phyloP scores from a whole-genome alignment of 73 alveolate species.

The Tetrahymena malaccensis region DNA sequence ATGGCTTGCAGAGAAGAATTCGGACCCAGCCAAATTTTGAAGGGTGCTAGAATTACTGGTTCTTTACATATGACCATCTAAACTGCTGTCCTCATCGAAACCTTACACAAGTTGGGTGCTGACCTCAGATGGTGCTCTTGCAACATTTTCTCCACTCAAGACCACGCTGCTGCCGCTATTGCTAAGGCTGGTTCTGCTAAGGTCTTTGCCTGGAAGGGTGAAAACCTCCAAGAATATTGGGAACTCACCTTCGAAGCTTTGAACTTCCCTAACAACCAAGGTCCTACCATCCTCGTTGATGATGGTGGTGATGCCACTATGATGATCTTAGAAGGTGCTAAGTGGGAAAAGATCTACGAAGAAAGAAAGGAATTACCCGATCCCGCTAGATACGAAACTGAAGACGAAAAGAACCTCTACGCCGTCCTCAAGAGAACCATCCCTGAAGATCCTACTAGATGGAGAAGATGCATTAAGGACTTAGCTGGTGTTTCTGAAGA shows the following conservation, averaged over 20 bases:
- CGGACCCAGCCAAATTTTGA: constrained; percentile 73
- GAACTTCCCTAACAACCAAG: constrained; percentile 86
- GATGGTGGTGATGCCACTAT: constrained; percentile 98
- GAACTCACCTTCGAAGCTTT: constrained; percentile 84
- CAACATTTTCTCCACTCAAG: constrained; percentile 94
- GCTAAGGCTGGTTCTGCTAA: constrained; percentile 79
- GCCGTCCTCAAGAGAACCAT: constrained; percentile 66
- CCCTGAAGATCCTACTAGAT: constrained; percentile 74
- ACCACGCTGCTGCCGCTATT: constrained; percentile 96
- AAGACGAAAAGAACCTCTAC: constrained; percentile 67
- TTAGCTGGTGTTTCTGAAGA: constrained; percentile 92
- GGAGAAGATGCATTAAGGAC: constrained; percentile 72
- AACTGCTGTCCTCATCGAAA: constrained; percentile 93
- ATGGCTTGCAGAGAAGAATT: constrained; percentile 86
- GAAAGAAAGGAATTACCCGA: constrained; percentile 47
- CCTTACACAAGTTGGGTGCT: constrained; percentile 84
- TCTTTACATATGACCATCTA: constrained; percentile 94
- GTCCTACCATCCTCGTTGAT: constrained; percentile 87
- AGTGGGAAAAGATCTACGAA: constrained; percentile 69
- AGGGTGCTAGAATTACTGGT: constrained; percentile 90
- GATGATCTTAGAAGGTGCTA: constrained; percentile 86
- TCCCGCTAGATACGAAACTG: constrained; percentile 48
- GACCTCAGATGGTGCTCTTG: constrained; percentile 91
- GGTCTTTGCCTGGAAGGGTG: constrained; percentile 96
- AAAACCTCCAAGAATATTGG: constrained; percentile 90